Evolutionary conservation across 1,284 basidiomycete species (phyloP).

Genomic region (Marasmius fiardii): DNA sequence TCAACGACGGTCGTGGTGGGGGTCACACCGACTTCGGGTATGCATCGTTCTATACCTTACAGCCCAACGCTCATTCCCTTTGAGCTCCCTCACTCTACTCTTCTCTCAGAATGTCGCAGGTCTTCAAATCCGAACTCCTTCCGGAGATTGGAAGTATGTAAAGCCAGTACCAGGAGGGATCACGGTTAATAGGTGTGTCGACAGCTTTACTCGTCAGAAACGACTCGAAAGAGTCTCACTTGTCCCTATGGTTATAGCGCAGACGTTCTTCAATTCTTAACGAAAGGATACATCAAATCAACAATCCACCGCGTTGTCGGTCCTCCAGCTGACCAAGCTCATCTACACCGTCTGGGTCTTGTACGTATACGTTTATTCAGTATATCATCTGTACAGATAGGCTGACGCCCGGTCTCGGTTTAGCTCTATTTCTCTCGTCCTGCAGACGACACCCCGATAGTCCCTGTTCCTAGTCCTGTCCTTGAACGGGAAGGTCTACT

Average conservation of each 20-base stretch:
- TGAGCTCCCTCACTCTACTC: constrained; percentile 22
- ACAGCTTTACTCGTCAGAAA: too few species aligned
- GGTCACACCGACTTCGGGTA: constrained; percentile 21
- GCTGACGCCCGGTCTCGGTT: background rate
- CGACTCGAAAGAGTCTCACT: too few species aligned
- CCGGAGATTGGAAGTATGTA: constrained; percentile 26
- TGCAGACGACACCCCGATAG: constrained; percentile 10
- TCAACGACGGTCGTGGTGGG: constrained; percentile 17
- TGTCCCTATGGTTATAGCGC: constrained; percentile 1
- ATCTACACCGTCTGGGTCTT: constrained; percentile 14
- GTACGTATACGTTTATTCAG: background rate
- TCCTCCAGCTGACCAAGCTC: constrained; percentile 41
- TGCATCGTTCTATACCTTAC: background rate
- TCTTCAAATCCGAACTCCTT: constrained; percentile 24
- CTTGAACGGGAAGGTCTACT: constrained; percentile 13
- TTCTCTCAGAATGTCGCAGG: constrained; percentile 24
- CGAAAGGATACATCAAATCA: constrained; percentile 25
- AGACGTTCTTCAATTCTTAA: constrained; percentile 5
- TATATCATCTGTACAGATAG: background rate
- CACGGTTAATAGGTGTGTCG: constrained; percentile 16
- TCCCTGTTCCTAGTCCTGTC: constrained; percentile 14
- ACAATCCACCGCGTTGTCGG: constrained; percentile 45
- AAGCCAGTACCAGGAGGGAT: constrained; percentile 23
- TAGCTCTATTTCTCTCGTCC: constrained; percentile 15
- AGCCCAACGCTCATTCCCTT: background rate